Base-by-base conservation (phyloP, 176 grass and related monocot genomes). In the Triticum timopheevii region DNA sequence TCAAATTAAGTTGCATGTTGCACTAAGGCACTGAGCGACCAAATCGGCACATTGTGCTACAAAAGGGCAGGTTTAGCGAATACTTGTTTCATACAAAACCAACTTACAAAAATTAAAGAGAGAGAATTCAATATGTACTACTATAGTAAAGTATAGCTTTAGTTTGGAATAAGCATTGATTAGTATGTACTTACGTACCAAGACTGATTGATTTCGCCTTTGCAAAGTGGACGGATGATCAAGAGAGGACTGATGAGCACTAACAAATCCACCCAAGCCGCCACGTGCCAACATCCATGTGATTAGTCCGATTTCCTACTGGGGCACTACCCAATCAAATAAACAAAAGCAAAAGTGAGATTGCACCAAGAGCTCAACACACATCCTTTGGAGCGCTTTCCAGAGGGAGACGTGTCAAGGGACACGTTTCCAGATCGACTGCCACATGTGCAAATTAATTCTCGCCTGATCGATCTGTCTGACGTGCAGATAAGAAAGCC, bases 401-500 rank as follows among this genome's bases (percentile, higher is more conserved):
- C 1, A 22, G 20, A 9, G 7, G 54, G 6, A 22, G 0, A 22
- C 6, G 7, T 22, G 54, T 54, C 11, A 45, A 15, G 23, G 17
- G 49, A 71, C 64, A 88, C 20, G 64, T 88, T 80, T 71, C 63
- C 39, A 59, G 28, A 17, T 22, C 8, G 27, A 28, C 66, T 30
- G 56, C 79, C 79, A 88, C 73, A 38, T 83, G 52, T 79, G 8
- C 16, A 78, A 59, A 59, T 59, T 22, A 25, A 23, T 25, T 15
- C 70, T n/a, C 16, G 35, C 56, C 52, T 58, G 17, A 17, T 56
- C 16, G 49, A 52, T 52, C 49, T 24, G 19, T 24, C 8, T 62
- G 59, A 11, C 59, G 59, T 65, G 27, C 67, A 4, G 35, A 42
- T 72, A 72, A 42, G 1, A 7, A 78, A n/a, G 50, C 58, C 75